These are phyloP conservation scores for Sequoiadendron giganteum DNA, from an alignment of 75 land plant genomes.

Conservation along the genomic window DNA sequence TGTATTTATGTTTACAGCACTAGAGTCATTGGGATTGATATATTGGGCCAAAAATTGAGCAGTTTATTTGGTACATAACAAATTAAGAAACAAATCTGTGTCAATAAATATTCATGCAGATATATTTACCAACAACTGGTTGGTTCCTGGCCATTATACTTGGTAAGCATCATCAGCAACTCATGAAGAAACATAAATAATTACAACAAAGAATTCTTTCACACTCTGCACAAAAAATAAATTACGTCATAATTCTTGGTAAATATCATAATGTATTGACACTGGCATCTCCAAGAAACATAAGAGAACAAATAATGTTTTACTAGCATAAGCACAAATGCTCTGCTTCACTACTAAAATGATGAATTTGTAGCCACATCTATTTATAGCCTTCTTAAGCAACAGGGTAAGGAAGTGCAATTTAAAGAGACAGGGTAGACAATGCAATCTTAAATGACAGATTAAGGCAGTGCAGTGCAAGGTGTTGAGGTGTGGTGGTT, in stretches of 20 bases:
- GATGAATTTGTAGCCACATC: not conserved
- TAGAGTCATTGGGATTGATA: not conserved
- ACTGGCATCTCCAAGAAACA: not conserved
- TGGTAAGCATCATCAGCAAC: not conserved
- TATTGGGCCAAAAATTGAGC: not conserved
- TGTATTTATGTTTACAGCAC: not conserved
- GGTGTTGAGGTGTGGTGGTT: not conserved
- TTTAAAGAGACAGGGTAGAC: not conserved
- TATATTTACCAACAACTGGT: not conserved
- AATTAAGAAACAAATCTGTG: not conserved
- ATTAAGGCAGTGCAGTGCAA: not conserved
- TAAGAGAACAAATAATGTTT: not conserved
- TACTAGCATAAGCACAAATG: not conserved
- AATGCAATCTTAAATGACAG: not conserved
- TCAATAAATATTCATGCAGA: not conserved
- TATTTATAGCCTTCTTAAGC: not conserved
- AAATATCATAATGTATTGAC: not conserved
- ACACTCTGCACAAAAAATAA: not conserved
- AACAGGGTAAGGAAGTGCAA: not conserved
- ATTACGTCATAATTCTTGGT: not conserved
- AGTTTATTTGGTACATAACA: not conserved
- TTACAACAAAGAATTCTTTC: not conserved
- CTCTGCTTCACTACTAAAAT: not conserved
- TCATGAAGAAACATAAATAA: not conserved
- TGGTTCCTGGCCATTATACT: not conserved